Evolutionary conservation across 352 stramenopile species (phyloP), one percentile per base, ranked within the genome.

Genomic region (Phytophthora foliorum): DNA sequence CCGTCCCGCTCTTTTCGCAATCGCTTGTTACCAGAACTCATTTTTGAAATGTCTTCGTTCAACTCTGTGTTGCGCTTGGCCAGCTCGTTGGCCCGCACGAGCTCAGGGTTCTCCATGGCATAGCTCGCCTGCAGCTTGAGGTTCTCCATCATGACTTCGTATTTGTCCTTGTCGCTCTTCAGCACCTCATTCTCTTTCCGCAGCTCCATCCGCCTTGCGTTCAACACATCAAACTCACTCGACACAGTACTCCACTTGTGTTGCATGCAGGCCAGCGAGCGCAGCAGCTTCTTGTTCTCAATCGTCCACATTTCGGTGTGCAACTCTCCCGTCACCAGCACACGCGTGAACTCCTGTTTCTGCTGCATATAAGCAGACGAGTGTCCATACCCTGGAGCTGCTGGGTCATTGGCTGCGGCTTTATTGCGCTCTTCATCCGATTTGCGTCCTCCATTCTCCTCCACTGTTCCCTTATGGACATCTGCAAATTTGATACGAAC

Each of bases 281-380:
- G 78, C 52, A 85, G 55, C 48, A 94, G 64, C 61, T 96, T 96
- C 55, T 93, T 91, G 54, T 87, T 94, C 66, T 96, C 88, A 57
- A 94, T 93, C 21, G 67, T 77, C 88, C 88, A 96, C 69, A 96
- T 89, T 61, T 96, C 88, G 21, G 80, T 92, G 72, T 92, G 82
- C 51, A 96, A 69, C 49, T 96, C 88, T 38, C 82, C 81, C n/a
- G 82, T 89, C 45, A 96, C 88, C 14, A 93, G 81, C 41, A 94
- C 77, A 49, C 86, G 85, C 57, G 85, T 93, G 62, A 85, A 94
- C 51, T 93, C 85, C 53, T 91, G 72, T 41, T 96, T 94, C 56
- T 94, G 85, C 67, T 90, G 74, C 58, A 92, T 61, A 44, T 93
- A 94, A 8, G 80, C 83, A n/a, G 78, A 82, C 42, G 85, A 86